Evolutionary conservation across 345 rosid genomes (phyloP).

Genomic region (Turnera subulata): DNA sequence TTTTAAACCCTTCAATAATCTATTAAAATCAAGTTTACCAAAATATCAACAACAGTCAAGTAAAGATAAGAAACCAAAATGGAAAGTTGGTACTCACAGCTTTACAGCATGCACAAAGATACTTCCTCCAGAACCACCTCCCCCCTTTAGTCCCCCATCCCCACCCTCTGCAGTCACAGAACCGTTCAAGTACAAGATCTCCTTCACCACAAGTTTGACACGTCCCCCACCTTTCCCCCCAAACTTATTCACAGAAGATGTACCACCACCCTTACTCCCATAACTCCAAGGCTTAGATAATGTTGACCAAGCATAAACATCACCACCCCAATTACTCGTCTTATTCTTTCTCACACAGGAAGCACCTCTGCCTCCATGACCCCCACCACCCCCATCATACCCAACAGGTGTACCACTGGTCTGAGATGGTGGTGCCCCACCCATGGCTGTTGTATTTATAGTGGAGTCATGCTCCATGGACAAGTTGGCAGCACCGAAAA

Average conservation of each 20-base stretch:
- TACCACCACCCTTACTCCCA: slow-evolving; percentile 88
- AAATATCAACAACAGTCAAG: neutral
- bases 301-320: slow-evolving; percentile 87
- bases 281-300: slow-evolving; percentile 88
- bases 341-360: slow-evolving; percentile 60
- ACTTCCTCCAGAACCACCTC: slow-evolving; percentile 99
- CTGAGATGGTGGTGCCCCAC: slow-evolving; percentile 88
- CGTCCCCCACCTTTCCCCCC: slow-evolving; percentile 97
- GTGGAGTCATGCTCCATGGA: slow-evolving; percentile 56
- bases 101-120: slow-evolving; percentile 55
- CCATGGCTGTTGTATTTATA: slow-evolving; percentile 70
- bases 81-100: slow-evolving; percentile 52
- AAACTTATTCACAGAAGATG: slow-evolving; percentile 32
- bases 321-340: slow-evolving; percentile 87
- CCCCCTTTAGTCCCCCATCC: slow-evolving; percentile 65
- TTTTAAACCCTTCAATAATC: too few relatives aligned
- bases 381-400: slow-evolving; percentile 91
- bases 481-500: slow-evolving; percentile 55
- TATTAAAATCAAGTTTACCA: too few relatives aligned
- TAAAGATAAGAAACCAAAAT: neutral
- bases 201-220: slow-evolving; percentile 52
- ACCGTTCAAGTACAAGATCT: slow-evolving; percentile 72
- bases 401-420: slow-evolving; percentile 92
- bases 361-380: slow-evolving; percentile 98
- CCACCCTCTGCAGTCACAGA: slow-evolving; percentile 79